Conservation (phyloP, 306 rosid species). For the Sindora glabra region DNA sequence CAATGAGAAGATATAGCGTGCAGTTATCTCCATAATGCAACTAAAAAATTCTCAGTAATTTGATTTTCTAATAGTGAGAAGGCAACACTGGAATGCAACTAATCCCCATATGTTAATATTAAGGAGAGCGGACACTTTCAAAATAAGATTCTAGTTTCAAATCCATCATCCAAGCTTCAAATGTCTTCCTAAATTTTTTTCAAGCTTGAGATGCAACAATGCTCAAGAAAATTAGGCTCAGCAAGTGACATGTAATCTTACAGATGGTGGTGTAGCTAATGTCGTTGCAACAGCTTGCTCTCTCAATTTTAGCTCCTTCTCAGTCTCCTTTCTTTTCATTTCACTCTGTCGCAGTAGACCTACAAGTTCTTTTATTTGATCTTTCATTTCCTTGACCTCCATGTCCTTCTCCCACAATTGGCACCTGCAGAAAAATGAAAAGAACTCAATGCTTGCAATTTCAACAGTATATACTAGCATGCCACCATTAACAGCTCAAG, state of each 20-base stretch:
- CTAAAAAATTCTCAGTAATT: neutral
- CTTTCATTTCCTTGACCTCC: slow-evolving; percentile 95
- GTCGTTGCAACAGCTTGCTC: slow-evolving; percentile 67
- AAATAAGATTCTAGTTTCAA: too few relatives aligned
- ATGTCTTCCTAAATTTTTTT: too few relatives aligned
- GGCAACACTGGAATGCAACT: too few relatives aligned
- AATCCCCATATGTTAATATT: too few relatives aligned
- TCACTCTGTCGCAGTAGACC: slow-evolving; percentile 94
- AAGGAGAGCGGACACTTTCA: too few relatives aligned
- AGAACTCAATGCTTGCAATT: slow-evolving; percentile 19
- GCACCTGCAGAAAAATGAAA: slow-evolving; percentile 53
- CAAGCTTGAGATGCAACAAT: neutral
- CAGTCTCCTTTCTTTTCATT: slow-evolving; percentile 81
- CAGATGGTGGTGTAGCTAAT: slow-evolving; percentile 72
- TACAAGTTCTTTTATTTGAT: slow-evolving; percentile 94
- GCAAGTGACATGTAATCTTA: slow-evolving; percentile 32
- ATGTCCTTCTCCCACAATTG: slow-evolving; percentile 91
- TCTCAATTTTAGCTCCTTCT: slow-evolving; percentile 85
- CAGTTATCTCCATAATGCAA: neutral
- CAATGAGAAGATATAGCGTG: neutral
- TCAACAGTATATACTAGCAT: neutral
- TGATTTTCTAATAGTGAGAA: too few relatives aligned
- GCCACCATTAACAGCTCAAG: neutral
- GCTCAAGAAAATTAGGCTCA: neutral
- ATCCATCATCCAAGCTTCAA: too few relatives aligned